Percentiles rank a stretch among this genome's conserved stretches.
These are phyloP conservation scores for Epithemia pelagica DNA, from an alignment of 108 stramenopile genomes.

Conservation along the genomic window DNA sequence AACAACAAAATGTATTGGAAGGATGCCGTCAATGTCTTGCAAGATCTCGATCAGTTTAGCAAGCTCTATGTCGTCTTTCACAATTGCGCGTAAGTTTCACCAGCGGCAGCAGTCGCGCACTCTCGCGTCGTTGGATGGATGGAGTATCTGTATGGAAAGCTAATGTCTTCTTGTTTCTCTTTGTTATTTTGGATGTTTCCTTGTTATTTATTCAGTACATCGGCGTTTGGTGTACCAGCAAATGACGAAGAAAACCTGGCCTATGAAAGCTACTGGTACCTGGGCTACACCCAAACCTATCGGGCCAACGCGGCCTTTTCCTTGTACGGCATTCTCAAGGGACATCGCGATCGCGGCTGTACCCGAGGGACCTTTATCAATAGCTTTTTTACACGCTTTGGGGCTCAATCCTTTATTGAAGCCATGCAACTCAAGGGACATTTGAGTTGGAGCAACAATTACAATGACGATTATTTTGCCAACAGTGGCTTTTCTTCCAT, in stretches of 20 bases:
- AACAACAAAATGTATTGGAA: slow-evolving; percentile 18
- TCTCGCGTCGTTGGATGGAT: too few relatives aligned
- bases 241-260: slow-evolving; percentile 23
- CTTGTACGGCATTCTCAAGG: slow-evolving; percentile 39
- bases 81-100: slow-evolving; percentile 38
- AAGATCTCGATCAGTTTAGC: slow-evolving; percentile 37
- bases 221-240: slow-evolving; percentile 1
- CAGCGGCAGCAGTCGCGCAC: too few relatives aligned
- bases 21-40: slow-evolving; percentile 31
- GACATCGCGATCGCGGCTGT: slow-evolving; percentile 11
- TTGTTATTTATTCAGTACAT: too few relatives aligned
- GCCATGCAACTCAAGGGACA: slow-evolving; percentile 5
- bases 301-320: slow-evolving; percentile 53
- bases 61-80: slow-evolving; percentile 37
- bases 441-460: slow-evolving; percentile 17
- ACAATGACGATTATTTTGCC: not conserved
- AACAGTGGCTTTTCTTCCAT: not conserved
- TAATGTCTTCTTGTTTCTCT: too few relatives aligned
- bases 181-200: slow-evolving; percentile 13
- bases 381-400: slow-evolving; percentile 30
- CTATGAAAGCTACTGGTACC: slow-evolving; percentile 46
- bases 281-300: slow-evolving; percentile 28
- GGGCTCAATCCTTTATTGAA: slow-evolving; percentile 14
- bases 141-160: too few relatives aligned
- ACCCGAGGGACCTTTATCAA: slow-evolving; percentile 26